Base-by-base conservation (phyloP, 805 yeast genomes). In the Groenewaldozyma salmanticensis region DNA sequence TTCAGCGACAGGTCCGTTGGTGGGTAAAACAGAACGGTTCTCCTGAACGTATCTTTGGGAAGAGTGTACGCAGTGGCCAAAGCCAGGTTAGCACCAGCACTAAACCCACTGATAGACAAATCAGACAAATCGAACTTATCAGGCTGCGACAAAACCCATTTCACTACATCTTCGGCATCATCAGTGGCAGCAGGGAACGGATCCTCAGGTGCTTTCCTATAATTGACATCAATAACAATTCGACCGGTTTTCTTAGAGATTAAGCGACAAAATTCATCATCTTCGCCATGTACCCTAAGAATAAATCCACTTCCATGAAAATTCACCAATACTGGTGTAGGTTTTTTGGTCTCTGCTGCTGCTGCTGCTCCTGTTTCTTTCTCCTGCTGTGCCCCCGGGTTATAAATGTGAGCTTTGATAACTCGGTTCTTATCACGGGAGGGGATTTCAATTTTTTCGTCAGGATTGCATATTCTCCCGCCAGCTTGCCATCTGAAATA, bases 151-250 rank as follows among this genome's bases (percentile, higher is more conserved):
- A 35, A 22, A 4, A 42, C 29, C 24, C 38, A 31, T 21, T 18
- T 3, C 16, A 43, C 27, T 3, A 71, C 51, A 39, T 57, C 61
- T 47, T 57, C 67, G 11, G 66, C 52, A 52, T 70, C 74, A 4
- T 67, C 60, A 3, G 66, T 18, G 62, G 55, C 60, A 6, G 74
- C 71, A 2, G 77, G 77, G 50, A 58, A 72, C 19, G 70, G 70
- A 48, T 55, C 47, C 50, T 71, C 74, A 2, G 77, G 77, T 0
- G 75, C 75, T 40, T 69, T 52, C 32, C 76, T 46, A 52, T 72
- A 72, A 51, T 71, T 74, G n/a, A 71, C 69, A 5, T 65, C 56
- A 6, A 70, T 55, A 11, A 68, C 71, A 16, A 61, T 49, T 42
- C 66, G 58, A 34, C 58, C 41, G 5, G 66, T 60, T 19, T 47